Percentiles rank a stretch among this genome's conserved stretches.
Evolutionary conservation across 306 rosid species (phyloP).

Genomic region (Vigna angularis): DNA sequence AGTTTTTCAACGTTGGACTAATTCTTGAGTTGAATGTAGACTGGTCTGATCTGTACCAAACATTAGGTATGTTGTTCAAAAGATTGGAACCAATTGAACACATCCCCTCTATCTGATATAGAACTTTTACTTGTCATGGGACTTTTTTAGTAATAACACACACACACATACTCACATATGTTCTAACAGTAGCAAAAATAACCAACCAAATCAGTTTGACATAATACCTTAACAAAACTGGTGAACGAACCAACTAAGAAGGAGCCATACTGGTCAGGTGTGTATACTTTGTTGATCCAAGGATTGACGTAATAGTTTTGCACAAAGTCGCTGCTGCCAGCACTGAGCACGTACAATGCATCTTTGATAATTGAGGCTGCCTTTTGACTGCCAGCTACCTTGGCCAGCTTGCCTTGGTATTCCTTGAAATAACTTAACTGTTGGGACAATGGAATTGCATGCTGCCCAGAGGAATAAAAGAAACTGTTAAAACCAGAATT

Average conservation of each 20-base stretch:
- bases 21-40: neutral
- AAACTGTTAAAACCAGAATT: neutral
- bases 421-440: conserved; percentile 79
- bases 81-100: neutral
- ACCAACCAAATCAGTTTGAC: neutral
- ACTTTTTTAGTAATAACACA: too few relatives aligned
- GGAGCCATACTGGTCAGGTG: conserved; percentile 73
- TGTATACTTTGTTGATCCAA: conserved; percentile 60
- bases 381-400: conserved; percentile 80
- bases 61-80: neutral
- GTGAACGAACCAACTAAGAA: conserved; percentile 62
- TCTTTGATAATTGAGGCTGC: conserved; percentile 77
- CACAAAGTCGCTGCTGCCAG: conserved; percentile 83
- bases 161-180: neutral
- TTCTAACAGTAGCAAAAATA: neutral
- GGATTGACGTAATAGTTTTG: conserved; percentile 96
- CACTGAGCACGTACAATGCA: conserved; percentile 76
- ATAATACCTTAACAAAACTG: conserved; percentile 69
- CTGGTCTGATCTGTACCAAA: neutral
- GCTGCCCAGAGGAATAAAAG: conserved; percentile 60
- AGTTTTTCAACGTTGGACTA: neutral
- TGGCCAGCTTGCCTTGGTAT: conserved; percentile 74
- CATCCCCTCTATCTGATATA: neutral
- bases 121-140: neutral
- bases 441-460: conserved; percentile 85